These are phyloP conservation scores for Malassezia sp. DNA, from an alignment of 1,284 basidiomycete genomes.

Conservation along the genomic window DNA sequence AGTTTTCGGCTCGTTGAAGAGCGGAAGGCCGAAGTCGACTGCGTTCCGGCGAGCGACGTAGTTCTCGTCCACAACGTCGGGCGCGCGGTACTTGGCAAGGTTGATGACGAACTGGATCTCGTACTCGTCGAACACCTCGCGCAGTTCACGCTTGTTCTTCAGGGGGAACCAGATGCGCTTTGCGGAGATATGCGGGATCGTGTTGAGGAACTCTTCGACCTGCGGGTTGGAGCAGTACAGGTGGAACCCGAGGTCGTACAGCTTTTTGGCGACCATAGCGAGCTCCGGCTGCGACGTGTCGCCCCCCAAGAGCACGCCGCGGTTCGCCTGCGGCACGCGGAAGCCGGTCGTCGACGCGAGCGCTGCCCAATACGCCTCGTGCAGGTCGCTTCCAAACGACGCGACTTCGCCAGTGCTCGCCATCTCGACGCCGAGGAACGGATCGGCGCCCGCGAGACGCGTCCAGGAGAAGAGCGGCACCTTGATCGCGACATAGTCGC, in stretches of 20 bases:
- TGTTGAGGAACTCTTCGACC: slow-evolving; percentile 75
- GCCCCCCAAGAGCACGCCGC: slow-evolving; percentile 73
- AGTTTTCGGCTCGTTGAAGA: slow-evolving; percentile 81
- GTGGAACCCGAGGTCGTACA: slow-evolving; percentile 64
- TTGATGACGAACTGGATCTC: slow-evolving; percentile 94
- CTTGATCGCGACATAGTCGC: slow-evolving; percentile 92
- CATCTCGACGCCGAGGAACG: slow-evolving; percentile 64
- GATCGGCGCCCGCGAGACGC: slow-evolving; percentile 79
- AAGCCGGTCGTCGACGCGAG: slow-evolving; percentile 80
- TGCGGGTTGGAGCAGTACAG: slow-evolving; percentile 71
- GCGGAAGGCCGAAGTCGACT: slow-evolving; percentile 51
- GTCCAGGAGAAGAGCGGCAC: slow-evolving; percentile 99
- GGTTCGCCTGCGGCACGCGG: slow-evolving; percentile 67
- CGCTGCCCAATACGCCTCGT: slow-evolving; percentile 94
- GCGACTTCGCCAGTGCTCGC: slow-evolving; percentile 96
- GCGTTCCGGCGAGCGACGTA: slow-evolving; percentile 65
- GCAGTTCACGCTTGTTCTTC: slow-evolving; percentile 87
- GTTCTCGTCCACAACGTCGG: slow-evolving; percentile 75
- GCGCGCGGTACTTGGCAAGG: slow-evolving; percentile 69
- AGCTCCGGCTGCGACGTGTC: slow-evolving; percentile 73
- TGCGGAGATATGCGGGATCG: slow-evolving; percentile 49
- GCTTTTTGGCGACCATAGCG: slow-evolving; percentile 59
- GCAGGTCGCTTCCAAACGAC: slow-evolving; percentile 83
- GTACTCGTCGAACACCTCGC: slow-evolving; percentile 71
- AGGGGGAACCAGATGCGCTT: slow-evolving; percentile 93